Percentiles rank a stretch among this genome's conserved stretches.
phyloP scores from a whole-genome alignment of 225 moss, liverwort and hornwort genomes.

The Physcomitrium patens region DNA sequence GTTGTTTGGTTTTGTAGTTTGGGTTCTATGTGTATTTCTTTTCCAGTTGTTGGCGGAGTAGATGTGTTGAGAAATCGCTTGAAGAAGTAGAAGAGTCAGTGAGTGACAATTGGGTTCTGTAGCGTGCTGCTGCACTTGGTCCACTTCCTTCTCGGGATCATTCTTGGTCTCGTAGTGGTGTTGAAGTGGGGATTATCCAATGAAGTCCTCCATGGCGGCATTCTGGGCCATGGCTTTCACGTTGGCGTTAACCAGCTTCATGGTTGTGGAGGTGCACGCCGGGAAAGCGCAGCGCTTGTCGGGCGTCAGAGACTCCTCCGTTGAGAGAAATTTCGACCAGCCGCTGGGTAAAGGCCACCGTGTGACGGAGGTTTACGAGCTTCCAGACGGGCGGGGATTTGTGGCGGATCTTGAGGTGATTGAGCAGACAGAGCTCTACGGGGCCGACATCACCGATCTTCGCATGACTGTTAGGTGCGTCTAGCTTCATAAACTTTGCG shows the following conservation, averaged over 20 bases:
- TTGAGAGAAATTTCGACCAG: neutral
- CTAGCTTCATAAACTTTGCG: too few relatives aligned
- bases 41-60: too few relatives aligned
- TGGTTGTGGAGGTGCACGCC: neutral
- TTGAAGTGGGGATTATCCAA: neutral
- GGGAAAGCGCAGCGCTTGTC: neutral
- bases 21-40: too few relatives aligned
- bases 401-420: conserved; percentile 30
- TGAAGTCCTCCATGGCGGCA: neutral
- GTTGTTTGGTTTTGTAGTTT: too few relatives aligned
- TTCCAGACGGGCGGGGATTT: conserved; percentile 30
- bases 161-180: neutral
- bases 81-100: neutral
- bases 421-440: conserved; percentile 17
- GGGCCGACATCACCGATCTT: neutral
- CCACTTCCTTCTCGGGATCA: neutral
- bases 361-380: conserved; percentile 24
- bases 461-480: conserved; percentile 32
- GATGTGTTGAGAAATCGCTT: too few relatives aligned
- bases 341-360: conserved; percentile 27
- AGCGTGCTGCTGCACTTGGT: neutral
- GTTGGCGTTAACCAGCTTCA: neutral
- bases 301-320: too few relatives aligned
- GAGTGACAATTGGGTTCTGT: conserved; percentile 42
- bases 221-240: too few relatives aligned